Percentiles rank a stretch among this genome's conserved stretches.
These are phyloP conservation scores for Candida sithepensis DNA, from an alignment of 805 yeast species.

Conservation along the genomic window DNA sequence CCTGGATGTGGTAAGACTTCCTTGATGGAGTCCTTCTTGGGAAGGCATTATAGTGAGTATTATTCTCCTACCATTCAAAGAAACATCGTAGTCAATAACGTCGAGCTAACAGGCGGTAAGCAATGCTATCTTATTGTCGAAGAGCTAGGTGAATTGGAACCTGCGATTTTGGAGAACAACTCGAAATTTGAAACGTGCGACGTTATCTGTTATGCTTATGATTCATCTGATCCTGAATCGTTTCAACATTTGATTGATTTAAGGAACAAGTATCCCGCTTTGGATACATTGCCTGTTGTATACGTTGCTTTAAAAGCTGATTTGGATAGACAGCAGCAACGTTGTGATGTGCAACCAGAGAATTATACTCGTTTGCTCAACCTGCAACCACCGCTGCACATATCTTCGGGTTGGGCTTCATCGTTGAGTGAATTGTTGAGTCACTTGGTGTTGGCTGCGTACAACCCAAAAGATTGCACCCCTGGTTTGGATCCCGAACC, in stretches of 20 bases:
- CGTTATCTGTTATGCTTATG: constrained; percentile 85
- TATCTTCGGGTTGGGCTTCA: constrained; percentile 86
- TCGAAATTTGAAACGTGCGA: constrained; percentile 79
- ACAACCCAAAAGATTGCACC: constrained; percentile 71
- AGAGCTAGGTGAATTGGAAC: constrained; percentile 84
- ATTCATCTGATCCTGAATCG: constrained; percentile 93
- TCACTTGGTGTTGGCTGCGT: constrained; percentile 86
- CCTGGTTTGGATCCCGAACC: constrained; percentile 72
- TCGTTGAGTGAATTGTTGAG: constrained; percentile 81
- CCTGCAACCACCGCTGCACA: constrained; percentile 82
- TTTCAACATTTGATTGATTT: constrained; percentile 77
- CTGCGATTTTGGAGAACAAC: constrained; percentile 72
- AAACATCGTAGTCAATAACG: constrained; percentile 82
- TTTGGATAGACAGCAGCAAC: constrained; percentile 89
- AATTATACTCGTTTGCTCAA: constrained; percentile 64
- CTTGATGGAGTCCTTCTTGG: constrained; percentile 74
- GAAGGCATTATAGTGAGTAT: constrained; percentile 62
- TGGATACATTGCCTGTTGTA: constrained; percentile 71
- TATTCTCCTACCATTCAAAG: constrained; percentile 84
- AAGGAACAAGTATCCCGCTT: constrained; percentile 52
- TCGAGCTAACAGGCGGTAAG: constrained; percentile 90
- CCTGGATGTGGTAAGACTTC: constrained; percentile 86
- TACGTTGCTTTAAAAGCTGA: constrained; percentile 95
- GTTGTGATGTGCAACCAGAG: constrained; percentile 85
- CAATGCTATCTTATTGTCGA: constrained; percentile 90